Evolutionary conservation across 495 filamentous ascomycete species (phyloP).

Genomic region (Annulohypoxylon stygium): DNA sequence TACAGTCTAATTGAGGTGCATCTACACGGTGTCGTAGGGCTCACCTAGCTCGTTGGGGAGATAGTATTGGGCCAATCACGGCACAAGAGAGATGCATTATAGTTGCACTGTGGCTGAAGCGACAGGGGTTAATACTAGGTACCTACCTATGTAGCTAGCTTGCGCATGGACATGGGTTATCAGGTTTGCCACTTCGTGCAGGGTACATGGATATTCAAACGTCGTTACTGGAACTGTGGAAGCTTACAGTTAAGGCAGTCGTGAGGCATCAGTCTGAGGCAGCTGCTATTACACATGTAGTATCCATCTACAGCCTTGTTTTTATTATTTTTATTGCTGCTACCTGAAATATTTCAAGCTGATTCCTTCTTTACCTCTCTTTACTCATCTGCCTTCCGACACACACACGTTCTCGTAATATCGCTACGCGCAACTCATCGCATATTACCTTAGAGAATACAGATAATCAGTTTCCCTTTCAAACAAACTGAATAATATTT

Average conservation of each 20-base stretch:
- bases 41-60: background rate
- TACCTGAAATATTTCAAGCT: too few relatives aligned
- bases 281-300: background rate
- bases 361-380: background rate
- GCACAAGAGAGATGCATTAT: background rate
- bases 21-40: background rate
- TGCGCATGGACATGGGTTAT: background rate
- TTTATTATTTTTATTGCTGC: background rate
- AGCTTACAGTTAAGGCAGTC: slow-evolving; percentile 22
- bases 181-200: slow-evolving; percentile 8
- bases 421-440: background rate
- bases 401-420: too few relatives aligned
- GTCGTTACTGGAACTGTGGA: background rate
- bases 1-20: background rate
- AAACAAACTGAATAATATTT: background rate
- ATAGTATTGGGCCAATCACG: background rate
- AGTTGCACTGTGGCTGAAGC: slow-evolving; percentile 5
- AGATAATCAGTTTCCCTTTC: background rate
- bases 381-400: background rate
- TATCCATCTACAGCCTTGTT: slow-evolving; percentile 12
- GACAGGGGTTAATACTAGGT: background rate
- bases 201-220: background rate
- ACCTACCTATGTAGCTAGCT: background rate
- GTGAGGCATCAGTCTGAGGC: slow-evolving; percentile 10
- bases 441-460: background rate